Conservation (phyloP, 441 rosid genomes). For the Populus hybrid region DNA sequence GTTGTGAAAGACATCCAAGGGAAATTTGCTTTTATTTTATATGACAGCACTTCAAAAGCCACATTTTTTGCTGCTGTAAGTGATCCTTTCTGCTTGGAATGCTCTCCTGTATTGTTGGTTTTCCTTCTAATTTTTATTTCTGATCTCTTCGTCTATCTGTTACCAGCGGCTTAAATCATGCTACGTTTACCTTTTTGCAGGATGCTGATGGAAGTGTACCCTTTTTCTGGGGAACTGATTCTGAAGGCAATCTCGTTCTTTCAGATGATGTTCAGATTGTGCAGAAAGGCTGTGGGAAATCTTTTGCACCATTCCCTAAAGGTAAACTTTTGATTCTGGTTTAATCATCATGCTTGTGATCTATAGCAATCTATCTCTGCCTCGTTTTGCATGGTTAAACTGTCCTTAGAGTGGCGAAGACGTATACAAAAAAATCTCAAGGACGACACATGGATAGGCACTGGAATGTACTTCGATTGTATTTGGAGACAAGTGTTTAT, state of each 20-base stretch:
- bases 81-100: conserved; percentile 11
- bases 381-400: background rate
- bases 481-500: background rate
- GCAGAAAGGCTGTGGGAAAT: conserved; percentile 85
- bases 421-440: background rate
- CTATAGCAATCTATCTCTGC: background rate
- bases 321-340: conserved; percentile 35
- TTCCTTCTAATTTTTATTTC: background rate
- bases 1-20: conserved; percentile 88
- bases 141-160: conserved; percentile 8
- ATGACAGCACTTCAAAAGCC: conserved; percentile 56
- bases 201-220: conserved; percentile 91
- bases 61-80: conserved; percentile 74
- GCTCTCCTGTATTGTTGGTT: background rate
- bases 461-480: background rate
- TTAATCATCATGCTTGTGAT: background rate
- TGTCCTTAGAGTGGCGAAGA: background rate
- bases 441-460: background rate
- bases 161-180: background rate
- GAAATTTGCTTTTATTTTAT: conserved; percentile 72
- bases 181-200: conserved; percentile 32
- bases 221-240: conserved; percentile 87
- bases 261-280: conserved; percentile 67
- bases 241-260: conserved; percentile 77
- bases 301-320: conserved; percentile 96